Evolutionary conservation across 345 rosid genomes (phyloP), one percentile per base, ranked within the genome.

Genomic region (Arabis hirsuta): DNA sequence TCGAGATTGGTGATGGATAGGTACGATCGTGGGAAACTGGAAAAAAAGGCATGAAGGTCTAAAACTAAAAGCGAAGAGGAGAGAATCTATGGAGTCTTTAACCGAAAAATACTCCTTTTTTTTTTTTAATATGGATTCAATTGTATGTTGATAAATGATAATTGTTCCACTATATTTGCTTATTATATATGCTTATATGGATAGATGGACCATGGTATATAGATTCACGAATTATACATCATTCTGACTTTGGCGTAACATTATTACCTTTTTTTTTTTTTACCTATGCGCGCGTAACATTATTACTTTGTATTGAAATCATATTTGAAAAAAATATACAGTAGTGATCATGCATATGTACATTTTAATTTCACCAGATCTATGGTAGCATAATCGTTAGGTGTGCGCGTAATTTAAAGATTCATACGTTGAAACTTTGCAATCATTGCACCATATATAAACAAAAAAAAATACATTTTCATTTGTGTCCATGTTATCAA

Each of bases 31-130:
- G 59, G 74, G 51, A 27, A 59, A 48, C 51, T 10, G 11, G 38
- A 47, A 36, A 68, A 10, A 10, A 9, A 36, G 9, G 29, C n/a
- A 36, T 59, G 59, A 41, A 59, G 16, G 50, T 58, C 41, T 46
- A 12, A 26, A 59, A 34, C 56, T 56, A 46, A 48, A 70, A 70
- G 42, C 67, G 26, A 39, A 26, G 58, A 38, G 16, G 22, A 51
- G 32, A 48, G 59, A 60, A 71, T 59, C 59, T 45, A 22, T 56
- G 2, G 36, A 36, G 55, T 69, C 59, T 59, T 24, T 14, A 34
- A 62, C 46, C 32, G 51, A 48, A 43, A 70, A 31, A 20, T 12
- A 43, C 1, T 55, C 14, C 16, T 2, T 2, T 5, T n/a, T 2
- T 2, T 5, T n/a, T 66, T 55, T 13, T 12, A 5, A 12, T 6